phyloP scores from a whole-genome alignment of 352 stramenopile species.

The Pseudoperonospora humuli region DNA sequence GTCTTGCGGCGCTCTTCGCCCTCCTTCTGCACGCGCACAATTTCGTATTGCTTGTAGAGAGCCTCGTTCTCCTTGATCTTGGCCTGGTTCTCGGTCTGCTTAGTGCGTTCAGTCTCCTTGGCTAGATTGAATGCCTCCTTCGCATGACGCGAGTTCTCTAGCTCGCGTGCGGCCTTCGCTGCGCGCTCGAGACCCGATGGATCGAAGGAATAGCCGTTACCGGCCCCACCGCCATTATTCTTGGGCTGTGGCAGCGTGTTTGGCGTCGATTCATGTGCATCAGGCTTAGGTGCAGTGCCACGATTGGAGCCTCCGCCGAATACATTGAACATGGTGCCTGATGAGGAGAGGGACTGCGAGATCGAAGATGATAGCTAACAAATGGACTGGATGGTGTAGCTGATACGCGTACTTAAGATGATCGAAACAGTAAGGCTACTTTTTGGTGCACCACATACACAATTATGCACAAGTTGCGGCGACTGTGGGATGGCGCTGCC shows the following conservation, averaged over 20 bases:
- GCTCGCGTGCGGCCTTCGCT: slow-evolving; percentile 95
- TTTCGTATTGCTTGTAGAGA: slow-evolving; percentile 91
- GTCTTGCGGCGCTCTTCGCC: slow-evolving; percentile 95
- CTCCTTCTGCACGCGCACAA: slow-evolving; percentile 94
- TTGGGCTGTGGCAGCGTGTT: slow-evolving; percentile 35
- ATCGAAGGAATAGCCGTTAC: slow-evolving; percentile 89
- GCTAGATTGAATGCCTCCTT: slow-evolving; percentile 93
- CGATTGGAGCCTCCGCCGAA: slow-evolving; percentile 39
- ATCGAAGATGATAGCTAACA: slow-evolving; percentile 10
- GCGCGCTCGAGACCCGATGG: slow-evolving; percentile 94
- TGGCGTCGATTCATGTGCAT: slow-evolving; percentile 17
- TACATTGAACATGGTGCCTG: slow-evolving; percentile 64
- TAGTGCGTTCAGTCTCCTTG: slow-evolving; percentile 93
- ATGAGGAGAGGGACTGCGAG: background rate
- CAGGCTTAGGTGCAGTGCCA: slow-evolving; percentile 22
- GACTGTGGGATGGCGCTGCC: slow-evolving; percentile 5
- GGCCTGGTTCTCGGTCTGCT: slow-evolving; percentile 89
- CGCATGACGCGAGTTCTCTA: slow-evolving; percentile 92
- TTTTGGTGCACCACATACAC: slow-evolving; percentile 6
- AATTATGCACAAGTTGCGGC: slow-evolving; percentile 25
- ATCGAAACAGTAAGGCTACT: slow-evolving; percentile 10
- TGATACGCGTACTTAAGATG: slow-evolving; percentile 19
- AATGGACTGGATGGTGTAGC: slow-evolving; percentile 26
- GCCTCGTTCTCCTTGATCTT: slow-evolving; percentile 89
- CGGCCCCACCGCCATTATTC: slow-evolving; percentile 10